A percentile compares a stretch with the other conserved stretches of the same genome.
phyloP scores from a whole-genome alignment of 2,329 filamentous ascomycete genomes.

The Xylariales sp. region DNA sequence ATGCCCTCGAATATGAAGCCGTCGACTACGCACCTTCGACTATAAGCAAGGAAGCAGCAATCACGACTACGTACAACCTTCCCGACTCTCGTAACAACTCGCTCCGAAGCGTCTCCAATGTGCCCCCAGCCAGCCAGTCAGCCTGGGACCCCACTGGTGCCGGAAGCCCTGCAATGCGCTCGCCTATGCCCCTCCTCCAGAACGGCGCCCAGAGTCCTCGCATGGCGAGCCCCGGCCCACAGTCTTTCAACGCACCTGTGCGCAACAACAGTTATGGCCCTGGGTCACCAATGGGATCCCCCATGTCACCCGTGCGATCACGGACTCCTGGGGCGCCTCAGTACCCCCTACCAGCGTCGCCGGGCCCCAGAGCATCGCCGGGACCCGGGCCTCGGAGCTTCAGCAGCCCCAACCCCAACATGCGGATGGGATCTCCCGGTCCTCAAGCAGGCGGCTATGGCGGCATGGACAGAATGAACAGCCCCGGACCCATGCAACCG shows the following conservation, averaged over 20 bases:
- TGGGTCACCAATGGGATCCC: constrained; percentile 3
- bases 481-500: constrained; percentile 4
- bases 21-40: constrained; percentile 32
- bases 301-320: constrained; percentile 4
- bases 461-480: constrained; percentile 15
- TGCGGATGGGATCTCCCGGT: constrained; percentile 22
- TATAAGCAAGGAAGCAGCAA: constrained; percentile 22
- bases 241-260: constrained; percentile 1
- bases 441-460: constrained; percentile 13
- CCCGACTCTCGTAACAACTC: constrained; percentile 19
- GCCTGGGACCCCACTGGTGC: constrained; percentile 18
- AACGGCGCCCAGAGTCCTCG: not conserved
- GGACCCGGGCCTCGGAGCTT: constrained; percentile 21
- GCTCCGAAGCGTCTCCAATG: constrained; percentile 15
- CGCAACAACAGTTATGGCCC: constrained; percentile 17
- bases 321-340: constrained; percentile 17
- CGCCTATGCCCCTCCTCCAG: constrained; percentile 18
- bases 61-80: constrained; percentile 26
- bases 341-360: constrained; percentile 14
- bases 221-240: not conserved
- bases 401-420: constrained; percentile 19
- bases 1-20: constrained; percentile 34
- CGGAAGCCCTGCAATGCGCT: constrained; percentile 11
- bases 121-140: constrained; percentile 21
- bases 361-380: too few species aligned